A percentile compares a stretch with the other conserved stretches of the same genome.
phyloP scores from a whole-genome alignment of 345 rosid species.

The Salix udensis region DNA sequence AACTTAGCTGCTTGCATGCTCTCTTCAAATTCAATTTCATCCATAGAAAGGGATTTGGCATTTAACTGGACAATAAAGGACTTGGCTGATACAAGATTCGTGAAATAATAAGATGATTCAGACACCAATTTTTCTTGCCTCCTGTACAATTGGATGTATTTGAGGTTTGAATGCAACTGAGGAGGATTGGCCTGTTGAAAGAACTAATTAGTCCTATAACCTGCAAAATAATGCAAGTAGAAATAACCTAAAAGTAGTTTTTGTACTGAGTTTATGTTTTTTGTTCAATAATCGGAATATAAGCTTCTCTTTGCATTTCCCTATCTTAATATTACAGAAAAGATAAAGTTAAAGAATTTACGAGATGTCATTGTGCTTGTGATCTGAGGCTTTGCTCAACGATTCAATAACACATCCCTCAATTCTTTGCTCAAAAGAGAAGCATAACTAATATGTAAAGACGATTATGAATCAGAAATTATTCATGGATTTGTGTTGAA shows the following conservation, averaged over 20 bases:
- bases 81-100: slow-evolving; percentile 51
- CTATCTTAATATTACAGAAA: neutral
- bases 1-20: slow-evolving; percentile 50
- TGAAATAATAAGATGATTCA: slow-evolving; percentile 55
- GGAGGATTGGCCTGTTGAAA: slow-evolving; percentile 55
- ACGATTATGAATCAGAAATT: too few relatives aligned
- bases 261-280: neutral
- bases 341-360: slow-evolving; percentile 20
- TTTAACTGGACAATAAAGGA: slow-evolving; percentile 46
- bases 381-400: slow-evolving; percentile 86
- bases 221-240: neutral
- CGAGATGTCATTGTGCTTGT: slow-evolving; percentile 76
- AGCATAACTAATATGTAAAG: slow-evolving; percentile 22
- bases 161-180: slow-evolving; percentile 60
- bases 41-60: slow-evolving; percentile 56
- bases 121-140: slow-evolving; percentile 49
- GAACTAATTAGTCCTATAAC: neutral
- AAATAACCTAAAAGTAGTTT: neutral
- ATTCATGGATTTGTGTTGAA: too few relatives aligned
- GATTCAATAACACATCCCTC: slow-evolving; percentile 94
- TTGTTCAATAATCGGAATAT: neutral
- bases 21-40: slow-evolving; percentile 53
- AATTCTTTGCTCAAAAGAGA: slow-evolving; percentile 86
- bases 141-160: slow-evolving; percentile 48
- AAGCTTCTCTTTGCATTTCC: neutral